Evolutionary conservation across 768 basidiomycete genomes (phyloP).

Genomic region (Sistotremastrum niveocremeum): DNA sequence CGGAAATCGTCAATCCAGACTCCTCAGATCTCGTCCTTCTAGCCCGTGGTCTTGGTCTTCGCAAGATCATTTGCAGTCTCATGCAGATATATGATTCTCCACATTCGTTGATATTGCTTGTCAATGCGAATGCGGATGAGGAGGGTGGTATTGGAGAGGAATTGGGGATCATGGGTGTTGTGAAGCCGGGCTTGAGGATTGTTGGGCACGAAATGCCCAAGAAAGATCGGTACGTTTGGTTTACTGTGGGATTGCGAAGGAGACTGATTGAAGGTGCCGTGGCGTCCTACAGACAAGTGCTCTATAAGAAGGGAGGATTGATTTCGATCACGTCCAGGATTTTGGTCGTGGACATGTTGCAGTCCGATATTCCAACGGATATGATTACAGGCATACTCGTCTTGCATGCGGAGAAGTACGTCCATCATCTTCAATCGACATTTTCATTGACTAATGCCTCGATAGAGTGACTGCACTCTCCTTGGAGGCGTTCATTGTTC

Average conservation of each 20-base stretch:
- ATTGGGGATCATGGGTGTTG: conserved; percentile 81
- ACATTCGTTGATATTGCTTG: conserved; percentile 68
- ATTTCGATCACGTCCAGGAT: conserved; percentile 90
- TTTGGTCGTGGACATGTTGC: conserved; percentile 88
- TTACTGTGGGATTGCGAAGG: neutral
- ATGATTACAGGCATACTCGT: conserved; percentile 84
- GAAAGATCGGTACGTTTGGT: conserved; percentile 56
- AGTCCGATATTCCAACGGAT: conserved; percentile 69
- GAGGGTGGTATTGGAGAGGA: conserved; percentile 88
- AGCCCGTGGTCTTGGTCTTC: conserved; percentile 82
- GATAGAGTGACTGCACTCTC: conserved; percentile 70
- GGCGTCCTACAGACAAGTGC: conserved; percentile 43
- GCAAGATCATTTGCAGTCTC: conserved; percentile 70
- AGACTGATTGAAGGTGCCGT: neutral
- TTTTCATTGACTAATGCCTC: neutral
- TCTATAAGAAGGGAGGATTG: conserved; percentile 82
- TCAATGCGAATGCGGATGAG: conserved; percentile 77
- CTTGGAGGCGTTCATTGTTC: conserved; percentile 85
- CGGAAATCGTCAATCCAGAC: no score
- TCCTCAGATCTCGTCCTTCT: conserved; percentile 50
- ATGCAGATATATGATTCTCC: conserved; percentile 88
- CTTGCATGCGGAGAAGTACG: conserved; percentile 81
- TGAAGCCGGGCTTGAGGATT: conserved; percentile 71
- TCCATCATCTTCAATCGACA: neutral
- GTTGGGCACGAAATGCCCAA: conserved; percentile 71